Conservation (phyloP, 2,329 filamentous ascomycete genomes). For the Tolypocladium inflatum region DNA sequence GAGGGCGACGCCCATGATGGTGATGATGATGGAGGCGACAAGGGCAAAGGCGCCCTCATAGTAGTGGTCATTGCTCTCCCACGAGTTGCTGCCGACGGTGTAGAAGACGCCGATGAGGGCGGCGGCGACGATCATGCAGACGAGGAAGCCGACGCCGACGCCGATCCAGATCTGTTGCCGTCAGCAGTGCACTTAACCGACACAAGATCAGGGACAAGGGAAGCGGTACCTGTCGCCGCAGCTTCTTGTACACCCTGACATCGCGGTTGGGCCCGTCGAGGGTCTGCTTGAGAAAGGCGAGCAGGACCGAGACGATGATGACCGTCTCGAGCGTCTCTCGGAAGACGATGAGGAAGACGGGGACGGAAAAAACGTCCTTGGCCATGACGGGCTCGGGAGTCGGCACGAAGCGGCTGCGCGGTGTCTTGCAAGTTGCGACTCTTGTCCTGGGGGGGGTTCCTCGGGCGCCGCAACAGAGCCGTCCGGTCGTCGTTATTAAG, state of each 20-base stretch:
- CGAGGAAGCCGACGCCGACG: constrained; percentile 48
- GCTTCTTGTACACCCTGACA: constrained; percentile 52
- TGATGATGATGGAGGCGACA: constrained; percentile 70
- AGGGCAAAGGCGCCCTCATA: constrained; percentile 76
- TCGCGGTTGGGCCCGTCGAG: constrained; percentile 56
- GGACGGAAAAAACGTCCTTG: constrained; percentile 64
- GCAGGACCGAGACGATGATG: constrained; percentile 79
- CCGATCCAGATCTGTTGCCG: constrained; percentile 49
- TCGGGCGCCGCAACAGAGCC: neutral
- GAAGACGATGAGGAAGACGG: constrained; percentile 85
- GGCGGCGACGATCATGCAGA: constrained; percentile 56
- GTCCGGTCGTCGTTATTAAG: neutral
- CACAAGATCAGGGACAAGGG: neutral
- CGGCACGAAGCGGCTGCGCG: neutral
- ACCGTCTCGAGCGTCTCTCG: constrained; percentile 75
- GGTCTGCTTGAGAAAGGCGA: constrained; percentile 78
- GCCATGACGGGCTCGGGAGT: constrained; percentile 33
- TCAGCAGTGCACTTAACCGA: neutral
- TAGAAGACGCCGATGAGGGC: constrained; percentile 69
- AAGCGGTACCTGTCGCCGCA: constrained; percentile 50
- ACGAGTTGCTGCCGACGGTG: constrained; percentile 53
- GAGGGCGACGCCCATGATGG: constrained; percentile 68
- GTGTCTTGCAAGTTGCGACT: neutral
- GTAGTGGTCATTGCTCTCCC: constrained; percentile 59
- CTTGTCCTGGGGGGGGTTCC: neutral